phyloP scores from a whole-genome alignment of 2,329 filamentous ascomycete genomes.

The Arachnomyces sp. region DNA sequence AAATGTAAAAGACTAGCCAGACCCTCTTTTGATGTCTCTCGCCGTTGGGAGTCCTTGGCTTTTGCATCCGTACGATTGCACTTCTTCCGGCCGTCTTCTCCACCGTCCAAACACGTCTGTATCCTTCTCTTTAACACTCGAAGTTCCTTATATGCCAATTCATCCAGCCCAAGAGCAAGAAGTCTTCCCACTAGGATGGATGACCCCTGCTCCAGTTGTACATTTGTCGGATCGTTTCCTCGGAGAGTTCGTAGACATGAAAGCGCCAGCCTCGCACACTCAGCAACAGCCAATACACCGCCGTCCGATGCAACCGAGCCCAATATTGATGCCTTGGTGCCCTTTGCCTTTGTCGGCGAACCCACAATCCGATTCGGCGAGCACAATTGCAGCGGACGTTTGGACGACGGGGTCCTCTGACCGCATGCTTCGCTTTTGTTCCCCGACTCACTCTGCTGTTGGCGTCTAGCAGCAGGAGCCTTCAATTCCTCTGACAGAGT shows the following conservation, averaged over 20 bases:
- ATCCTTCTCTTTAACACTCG: slow-evolving; percentile 31
- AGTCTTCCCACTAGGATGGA: slow-evolving; percentile 36
- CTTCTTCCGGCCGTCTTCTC: slow-evolving; percentile 4
- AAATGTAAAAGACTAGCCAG: slow-evolving; percentile 33
- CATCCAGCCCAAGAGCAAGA: slow-evolving; percentile 32
- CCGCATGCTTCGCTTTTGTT: background rate
- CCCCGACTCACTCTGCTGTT: background rate
- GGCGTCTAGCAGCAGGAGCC: slow-evolving; percentile 11
- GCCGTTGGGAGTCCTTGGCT: slow-evolving; percentile 15
- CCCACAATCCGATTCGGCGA: slow-evolving; percentile 23
- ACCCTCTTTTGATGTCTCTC: slow-evolving; percentile 26
- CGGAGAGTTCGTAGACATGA: slow-evolving; percentile 31
- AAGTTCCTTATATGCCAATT: slow-evolving; percentile 36
- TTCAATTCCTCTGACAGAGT: slow-evolving; percentile 34
- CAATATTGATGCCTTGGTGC: slow-evolving; percentile 6
- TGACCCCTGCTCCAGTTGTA: slow-evolving; percentile 37
- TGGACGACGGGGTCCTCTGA: slow-evolving; percentile 9
- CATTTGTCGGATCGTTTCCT: slow-evolving; percentile 24
- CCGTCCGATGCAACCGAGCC: slow-evolving; percentile 11
- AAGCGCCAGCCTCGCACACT: slow-evolving; percentile 35
- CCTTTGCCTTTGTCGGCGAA: slow-evolving; percentile 18
- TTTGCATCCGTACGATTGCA: background rate
- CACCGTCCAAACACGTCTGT: slow-evolving; percentile 23
- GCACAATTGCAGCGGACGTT: slow-evolving; percentile 19
- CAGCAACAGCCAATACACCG: slow-evolving; percentile 26